Conservation (phyloP, 768 basidiomycete species). For the Tricholoma furcatifolium region DNA sequence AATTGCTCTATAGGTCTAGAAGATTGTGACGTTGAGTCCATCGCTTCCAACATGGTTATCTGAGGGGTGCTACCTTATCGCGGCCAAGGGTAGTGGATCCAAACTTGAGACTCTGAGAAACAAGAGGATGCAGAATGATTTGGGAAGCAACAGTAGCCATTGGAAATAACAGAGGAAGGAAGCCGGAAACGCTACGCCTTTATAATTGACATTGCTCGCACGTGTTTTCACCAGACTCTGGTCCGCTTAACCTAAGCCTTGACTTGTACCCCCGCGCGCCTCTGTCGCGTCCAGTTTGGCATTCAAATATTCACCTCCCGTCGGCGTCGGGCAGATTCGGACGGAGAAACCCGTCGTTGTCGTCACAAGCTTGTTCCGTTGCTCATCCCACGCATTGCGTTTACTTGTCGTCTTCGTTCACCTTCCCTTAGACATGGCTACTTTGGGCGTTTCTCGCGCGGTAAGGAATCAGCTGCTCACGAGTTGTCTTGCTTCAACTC, state of each 20-base stretch:
- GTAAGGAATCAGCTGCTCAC: conserved; percentile 20
- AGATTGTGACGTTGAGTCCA: not conserved
- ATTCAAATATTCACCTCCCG: not conserved
- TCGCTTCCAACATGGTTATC: not conserved
- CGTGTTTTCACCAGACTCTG: conserved; percentile 17
- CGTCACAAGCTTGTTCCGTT: conserved; percentile 10
- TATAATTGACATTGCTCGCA: conserved; percentile 8
- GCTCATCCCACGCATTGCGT: not conserved
- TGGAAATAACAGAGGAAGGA: conserved; percentile 7
- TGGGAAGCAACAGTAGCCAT: conserved; percentile 66
- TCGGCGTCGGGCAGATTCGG: conserved; percentile 20
- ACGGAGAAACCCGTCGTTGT: conserved; percentile 18
- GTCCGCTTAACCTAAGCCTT: not conserved
- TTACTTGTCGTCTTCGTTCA: not conserved
- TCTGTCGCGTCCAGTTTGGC: not conserved
- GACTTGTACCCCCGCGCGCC: not conserved
- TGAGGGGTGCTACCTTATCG: conserved; percentile 67
- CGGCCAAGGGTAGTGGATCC: conserved; percentile 81
- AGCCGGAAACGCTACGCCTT: not conserved
- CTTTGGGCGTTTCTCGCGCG: conserved; percentile 14
- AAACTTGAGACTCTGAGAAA: conserved; percentile 75
- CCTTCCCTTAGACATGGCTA: conserved; percentile 5
- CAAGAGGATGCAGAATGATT: conserved; percentile 80
- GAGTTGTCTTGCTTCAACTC: conserved; percentile 8
- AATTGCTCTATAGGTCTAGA: conserved; percentile 80